A percentile compares a stretch with the other conserved stretches of the same genome.
These are phyloP conservation scores for Tetramitus jugosus DNA, from an alignment of 208 protist genomes.

Conservation along the genomic window DNA sequence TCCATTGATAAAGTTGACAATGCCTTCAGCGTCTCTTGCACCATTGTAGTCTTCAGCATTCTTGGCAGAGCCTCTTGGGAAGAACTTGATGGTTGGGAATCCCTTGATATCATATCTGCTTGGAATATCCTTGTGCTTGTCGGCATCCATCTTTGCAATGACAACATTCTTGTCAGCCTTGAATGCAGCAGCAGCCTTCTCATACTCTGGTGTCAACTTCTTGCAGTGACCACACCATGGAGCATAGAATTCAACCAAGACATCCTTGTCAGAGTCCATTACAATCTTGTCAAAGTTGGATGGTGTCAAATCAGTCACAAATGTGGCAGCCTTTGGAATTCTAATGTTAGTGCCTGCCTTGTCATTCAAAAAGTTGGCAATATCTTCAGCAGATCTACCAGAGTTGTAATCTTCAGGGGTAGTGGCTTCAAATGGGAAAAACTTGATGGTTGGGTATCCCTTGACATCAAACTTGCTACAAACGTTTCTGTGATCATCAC, in stretches of 20 bases:
- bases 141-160: constrained; percentile 1
- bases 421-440: constrained; percentile 69
- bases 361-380: constrained; percentile 57
- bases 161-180: background rate
- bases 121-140: constrained; percentile 11
- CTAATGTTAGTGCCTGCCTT: constrained; percentile 24
- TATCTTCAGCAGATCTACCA: constrained; percentile 41
- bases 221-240: constrained; percentile 23
- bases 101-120: constrained; percentile 17
- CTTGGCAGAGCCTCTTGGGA: background rate
- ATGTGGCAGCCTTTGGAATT: constrained; percentile 19
- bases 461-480: constrained; percentile 23
- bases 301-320: background rate
- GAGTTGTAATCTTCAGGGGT: constrained; percentile 54
- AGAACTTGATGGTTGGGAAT: constrained; percentile 23
- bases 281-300: background rate
- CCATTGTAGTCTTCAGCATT: constrained; percentile 15
- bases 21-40: background rate
- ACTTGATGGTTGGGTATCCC: constrained; percentile 57
- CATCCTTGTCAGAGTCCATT: background rate
- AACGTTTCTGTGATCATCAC: background rate
- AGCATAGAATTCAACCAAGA: constrained; percentile 3
- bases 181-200: constrained; percentile 6
- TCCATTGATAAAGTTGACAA: background rate
- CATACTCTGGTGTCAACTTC: constrained; percentile 16